These are phyloP conservation scores for Gentiana macrophylla DNA, from an alignment of 257 asterid species.

Conservation along the genomic window DNA sequence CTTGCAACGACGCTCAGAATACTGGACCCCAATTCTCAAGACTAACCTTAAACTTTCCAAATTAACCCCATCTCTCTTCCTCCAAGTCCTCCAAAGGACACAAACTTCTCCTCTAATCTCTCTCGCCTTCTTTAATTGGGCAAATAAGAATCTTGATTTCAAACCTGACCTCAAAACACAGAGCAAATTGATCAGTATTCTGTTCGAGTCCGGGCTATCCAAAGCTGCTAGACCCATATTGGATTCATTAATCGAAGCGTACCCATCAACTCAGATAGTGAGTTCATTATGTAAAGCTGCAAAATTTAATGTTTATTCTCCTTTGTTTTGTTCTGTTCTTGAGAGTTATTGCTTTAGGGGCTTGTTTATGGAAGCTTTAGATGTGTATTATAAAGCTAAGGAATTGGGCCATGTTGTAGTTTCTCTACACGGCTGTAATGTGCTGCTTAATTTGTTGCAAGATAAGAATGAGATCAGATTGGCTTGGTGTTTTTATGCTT, in stretches of 20 bases:
- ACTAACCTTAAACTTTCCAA: constrained; percentile 16
- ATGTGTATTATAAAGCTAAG: too few species aligned
- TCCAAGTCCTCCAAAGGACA: constrained; percentile 43
- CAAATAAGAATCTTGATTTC: constrained; percentile 41
- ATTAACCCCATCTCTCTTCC: constrained; percentile 43
- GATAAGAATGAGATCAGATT: too few species aligned
- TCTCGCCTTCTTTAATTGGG: constrained; percentile 55
- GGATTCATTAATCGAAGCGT: constrained; percentile 30
- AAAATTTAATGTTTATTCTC: too few species aligned
- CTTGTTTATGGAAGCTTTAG: too few species aligned
- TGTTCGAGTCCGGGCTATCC: constrained; percentile 19
- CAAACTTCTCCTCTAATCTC: constrained; percentile 43
- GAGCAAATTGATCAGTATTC: constrained; percentile 38
- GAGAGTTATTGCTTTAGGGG: too few species aligned
- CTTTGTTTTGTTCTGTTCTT: too few species aligned
- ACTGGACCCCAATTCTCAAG: constrained; percentile 62
- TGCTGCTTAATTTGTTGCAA: too few species aligned
- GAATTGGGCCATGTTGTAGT: too few species aligned
- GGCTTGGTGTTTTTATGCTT: too few species aligned
- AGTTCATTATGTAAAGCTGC: too few species aligned
- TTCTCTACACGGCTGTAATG: too few species aligned
- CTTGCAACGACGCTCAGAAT: constrained; percentile 54
- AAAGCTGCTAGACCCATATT: too few species aligned
- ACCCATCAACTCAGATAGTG: constrained; percentile 26
- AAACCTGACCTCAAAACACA: constrained; percentile 43